Percentiles rank a stretch among this genome's conserved stretches.
Conservation (phyloP, 2,329 filamentous ascomycete genomes). For the Exophiala calicioides region DNA sequence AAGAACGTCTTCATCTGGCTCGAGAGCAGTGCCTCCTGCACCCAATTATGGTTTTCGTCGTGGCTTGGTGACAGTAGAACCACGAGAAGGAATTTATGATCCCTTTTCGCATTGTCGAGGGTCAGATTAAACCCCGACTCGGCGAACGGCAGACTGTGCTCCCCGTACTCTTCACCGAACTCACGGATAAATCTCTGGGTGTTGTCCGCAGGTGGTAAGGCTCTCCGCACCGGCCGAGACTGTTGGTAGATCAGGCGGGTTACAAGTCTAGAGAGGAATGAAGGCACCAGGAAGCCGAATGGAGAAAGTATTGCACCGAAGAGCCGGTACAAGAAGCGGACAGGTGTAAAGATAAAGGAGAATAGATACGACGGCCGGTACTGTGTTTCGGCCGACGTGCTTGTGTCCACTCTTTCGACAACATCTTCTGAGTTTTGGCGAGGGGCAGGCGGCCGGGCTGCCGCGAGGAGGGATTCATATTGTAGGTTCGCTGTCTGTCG, state of each 20-base stretch:
- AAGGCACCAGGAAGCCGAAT: conserved; percentile 73
- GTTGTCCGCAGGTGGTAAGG: conserved; percentile 81
- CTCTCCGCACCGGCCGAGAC: conserved; percentile 60
- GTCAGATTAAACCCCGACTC: conserved; percentile 91
- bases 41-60: conserved; percentile 82
- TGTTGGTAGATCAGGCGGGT: conserved; percentile 74
- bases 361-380: conserved; percentile 75
- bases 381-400: conserved; percentile 63
- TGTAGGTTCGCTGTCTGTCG: conserved; percentile 74
- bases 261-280: conserved; percentile 60
- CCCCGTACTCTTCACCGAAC: conserved; percentile 90
- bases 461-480: conserved; percentile 55
- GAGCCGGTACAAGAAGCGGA: conserved; percentile 74
- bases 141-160: conserved; percentile 70
- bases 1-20: conserved; percentile 73
- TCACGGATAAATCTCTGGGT: conserved; percentile 86
- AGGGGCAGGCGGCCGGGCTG: conserved; percentile 34
- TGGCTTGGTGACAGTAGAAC: conserved; percentile 89
- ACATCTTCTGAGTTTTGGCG: conserved; percentile 25
- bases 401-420: conserved; percentile 69
- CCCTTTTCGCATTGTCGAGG: conserved; percentile 83
- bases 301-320: conserved; percentile 71
- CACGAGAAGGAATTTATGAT: conserved; percentile 88
- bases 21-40: conserved; percentile 77
- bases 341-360: conserved; percentile 75